These are phyloP conservation scores for Heterobasidion irregulare DNA, from an alignment of 1,284 basidiomycete genomes.

Conservation along the genomic window DNA sequence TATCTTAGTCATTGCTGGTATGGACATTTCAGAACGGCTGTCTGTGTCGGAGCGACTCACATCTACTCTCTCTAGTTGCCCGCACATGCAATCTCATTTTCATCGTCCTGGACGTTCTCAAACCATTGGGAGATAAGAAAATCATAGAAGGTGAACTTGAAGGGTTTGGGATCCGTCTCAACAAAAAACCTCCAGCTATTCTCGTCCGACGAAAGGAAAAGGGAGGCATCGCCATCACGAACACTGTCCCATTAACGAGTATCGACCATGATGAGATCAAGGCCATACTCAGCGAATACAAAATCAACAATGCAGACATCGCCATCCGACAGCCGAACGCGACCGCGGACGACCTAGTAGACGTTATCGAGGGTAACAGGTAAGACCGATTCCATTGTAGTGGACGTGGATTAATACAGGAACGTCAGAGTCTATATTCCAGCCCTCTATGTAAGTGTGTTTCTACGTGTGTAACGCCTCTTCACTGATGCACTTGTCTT, in stretches of 20 bases:
- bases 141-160: constrained; percentile 90
- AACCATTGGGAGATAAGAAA: constrained; percentile 92
- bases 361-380: constrained; percentile 91
- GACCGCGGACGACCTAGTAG: constrained; percentile 97
- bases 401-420: constrained; percentile 1
- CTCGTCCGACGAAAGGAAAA: constrained; percentile 89
- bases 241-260: constrained; percentile 95
- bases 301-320: constrained; percentile 84
- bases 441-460: constrained; percentile 69
- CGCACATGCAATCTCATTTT: constrained; percentile 98
- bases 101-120: constrained; percentile 96
- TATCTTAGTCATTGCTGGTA: constrained; percentile 72
- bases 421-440: constrained; percentile 84
- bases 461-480: neutral
- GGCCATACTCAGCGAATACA: constrained; percentile 93
- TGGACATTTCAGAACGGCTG: constrained; percentile 14
- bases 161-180: constrained; percentile 94
- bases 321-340: constrained; percentile 89
- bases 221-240: constrained; percentile 89
- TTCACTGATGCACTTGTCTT: constrained; percentile 1
- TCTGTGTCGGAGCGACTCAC: constrained; percentile 1
- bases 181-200: constrained; percentile 92
- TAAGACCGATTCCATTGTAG: constrained; percentile 15
- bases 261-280: constrained; percentile 95
- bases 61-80: constrained; percentile 52